Base-by-base conservation (phyloP, 345 rosid species). In the Lagerstroemia speciosa region DNA sequence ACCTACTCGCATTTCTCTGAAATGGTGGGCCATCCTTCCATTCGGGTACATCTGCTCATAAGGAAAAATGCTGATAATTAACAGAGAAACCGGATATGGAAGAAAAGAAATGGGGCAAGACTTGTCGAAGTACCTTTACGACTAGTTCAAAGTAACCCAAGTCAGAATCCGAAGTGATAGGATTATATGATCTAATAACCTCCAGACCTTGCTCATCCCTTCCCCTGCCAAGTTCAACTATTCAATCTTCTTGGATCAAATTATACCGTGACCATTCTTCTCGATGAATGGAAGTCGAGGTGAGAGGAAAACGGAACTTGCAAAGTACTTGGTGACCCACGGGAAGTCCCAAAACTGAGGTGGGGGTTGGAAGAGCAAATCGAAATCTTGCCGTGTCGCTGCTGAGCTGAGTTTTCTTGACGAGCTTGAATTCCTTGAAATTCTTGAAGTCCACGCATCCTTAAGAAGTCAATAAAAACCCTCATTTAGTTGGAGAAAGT, bases 1-100 rank as follows among this genome's bases (percentile, higher is more conserved):
- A 41, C 86, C 84, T 48, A 68, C 78, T 0, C 60, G 45, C 81
- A 80, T 75, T 71, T 82, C 77, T 55, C 86, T 71, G 57, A 84
- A 84, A 69, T 84, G 86, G 68, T 82, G 88, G 38, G 88, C 77
- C 88, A 84, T 84, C 70, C 76, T 71, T 71, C 88, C 86, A 62
- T 76, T 74, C 1, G 88, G 81, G 67, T 84, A 82, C 83, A 84
- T 80, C 88, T 84, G 43, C 27, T 69, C 37, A 11, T 48, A 29
- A 2, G 14, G 33, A 27, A 58, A 27, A 58, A 58, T 19, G 20
- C 0, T 26, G 20, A 52, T 24, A 5, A 16, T 0, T 10, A 34
- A 58, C 5, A 27, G 1, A 20, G 3, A 3, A 58, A 26, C 14
- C 33, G 2, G 34, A 29, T 16, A 57, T 6, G n/a, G n/a, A n/a